Percentiles rank a stretch among this genome's conserved stretches.
Conservation (phyloP, 2,329 filamentous ascomycete species). For the Colletotrichum sp. region DNA sequence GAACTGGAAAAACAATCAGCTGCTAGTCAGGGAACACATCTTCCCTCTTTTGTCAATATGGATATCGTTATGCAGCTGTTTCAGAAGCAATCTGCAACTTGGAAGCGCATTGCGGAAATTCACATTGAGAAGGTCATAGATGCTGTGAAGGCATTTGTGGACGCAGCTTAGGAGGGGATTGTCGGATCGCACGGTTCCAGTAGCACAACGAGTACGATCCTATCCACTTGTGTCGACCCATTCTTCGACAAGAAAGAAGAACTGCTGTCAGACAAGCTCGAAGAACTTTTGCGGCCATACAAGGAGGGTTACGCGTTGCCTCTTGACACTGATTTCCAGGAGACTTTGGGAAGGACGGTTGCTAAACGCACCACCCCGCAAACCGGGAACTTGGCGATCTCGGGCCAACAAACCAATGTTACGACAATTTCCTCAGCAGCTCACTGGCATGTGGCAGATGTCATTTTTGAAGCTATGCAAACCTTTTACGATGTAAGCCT, state of each 20-base stretch:
- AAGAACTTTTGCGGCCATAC: too few species aligned
- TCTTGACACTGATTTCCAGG: not conserved
- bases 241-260: not conserved
- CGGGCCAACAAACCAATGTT: not conserved
- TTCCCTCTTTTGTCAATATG: not conserved
- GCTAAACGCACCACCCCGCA: not conserved
- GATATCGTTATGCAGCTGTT: not conserved
- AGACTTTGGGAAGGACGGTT: not conserved
- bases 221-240: not conserved
- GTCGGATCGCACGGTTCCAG: not conserved
- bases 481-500: not conserved
- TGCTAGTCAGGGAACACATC: not conserved
- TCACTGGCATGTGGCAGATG: not conserved
- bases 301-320: not conserved
- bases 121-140: too few species aligned
- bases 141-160: too few species aligned
- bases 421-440: not conserved
- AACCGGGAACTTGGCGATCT: not conserved
- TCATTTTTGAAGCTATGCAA: not conserved
- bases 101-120: too few species aligned
- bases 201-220: not conserved
- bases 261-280: not conserved
- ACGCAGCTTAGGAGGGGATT: not conserved
- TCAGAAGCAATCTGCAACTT: too few species aligned
- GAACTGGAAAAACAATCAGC: not conserved